Base-by-base conservation (phyloP, 2,329 filamentous ascomycete species). In the Nakataea oryzae region DNA sequence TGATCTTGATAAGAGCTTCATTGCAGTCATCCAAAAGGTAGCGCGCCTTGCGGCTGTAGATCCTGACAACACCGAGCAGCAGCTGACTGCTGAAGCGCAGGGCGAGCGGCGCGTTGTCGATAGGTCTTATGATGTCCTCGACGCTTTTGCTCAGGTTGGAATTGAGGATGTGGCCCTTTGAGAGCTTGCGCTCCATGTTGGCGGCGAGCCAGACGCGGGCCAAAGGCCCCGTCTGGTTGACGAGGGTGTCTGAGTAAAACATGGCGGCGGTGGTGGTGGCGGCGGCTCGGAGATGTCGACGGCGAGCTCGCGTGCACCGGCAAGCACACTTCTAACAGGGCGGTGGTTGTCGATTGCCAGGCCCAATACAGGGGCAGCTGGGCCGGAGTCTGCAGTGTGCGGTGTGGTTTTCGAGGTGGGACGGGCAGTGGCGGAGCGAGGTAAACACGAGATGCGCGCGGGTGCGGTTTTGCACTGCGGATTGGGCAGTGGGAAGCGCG, bases 1-100 rank as follows among this genome's bases (percentile, higher is more conserved):
- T 97, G 70, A 99, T 97, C 79, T 97, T 97, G 81, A 96, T 88
- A 67, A 99, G 80, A 54, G 93, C 93, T 76, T 99, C 95, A 70
- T 96, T 97, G 77, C 95, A 99, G 73, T 99, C 95, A 71, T 99
- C 95, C 58, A 97, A 81, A 60, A 99, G 80, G 75, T 99, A 99
- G 70, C 93, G 89, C 71, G 95, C 93, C 78, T 99, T 99, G 71
- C 95, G 85, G 75, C 93, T 96, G 76, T 99, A 99, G 71, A 99
- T 99, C 72, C 93, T 87, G 69, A 97, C 95, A 29, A 99, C 95
- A 78, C 95, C 95, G 62, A 99, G 84, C 71, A 99, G 80, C 63
- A 99, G 82, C 78, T 99, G 95, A 64, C 93, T 93, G 71, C 92
- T 97, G 65, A 99, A 79, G 68, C 95, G 91, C 70, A 99, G 78